Evolutionary conservation across 257 asterid species (phyloP).

Genomic region (Fraxinus cuspidata): DNA sequence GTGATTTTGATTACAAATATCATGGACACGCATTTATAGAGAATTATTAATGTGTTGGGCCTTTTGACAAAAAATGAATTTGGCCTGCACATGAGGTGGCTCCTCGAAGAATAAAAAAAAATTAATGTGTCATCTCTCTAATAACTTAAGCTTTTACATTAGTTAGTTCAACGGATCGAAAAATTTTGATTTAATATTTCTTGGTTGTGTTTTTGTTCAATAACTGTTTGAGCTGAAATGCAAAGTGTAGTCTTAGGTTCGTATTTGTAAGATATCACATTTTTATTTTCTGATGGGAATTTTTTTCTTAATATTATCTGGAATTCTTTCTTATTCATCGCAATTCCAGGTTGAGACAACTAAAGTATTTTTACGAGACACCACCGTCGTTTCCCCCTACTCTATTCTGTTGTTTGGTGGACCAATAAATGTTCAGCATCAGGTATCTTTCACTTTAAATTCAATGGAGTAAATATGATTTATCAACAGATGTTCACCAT

Average conservation of each 20-base stretch:
- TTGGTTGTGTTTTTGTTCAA: neutral
- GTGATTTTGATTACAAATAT: neutral
- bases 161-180: neutral
- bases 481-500: neutral
- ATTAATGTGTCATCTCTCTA: neutral
- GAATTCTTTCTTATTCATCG: slow-evolving; percentile 8
- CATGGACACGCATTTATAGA: neutral
- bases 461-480: slow-evolving; percentile 13
- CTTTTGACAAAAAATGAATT: neutral
- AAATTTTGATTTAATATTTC: neutral
- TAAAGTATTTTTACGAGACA: slow-evolving; percentile 85
- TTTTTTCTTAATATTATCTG: slow-evolving; percentile 19
- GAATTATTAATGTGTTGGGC: neutral
- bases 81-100: neutral
- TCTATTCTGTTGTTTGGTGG: slow-evolving; percentile 95
- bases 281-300: neutral
- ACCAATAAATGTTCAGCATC: slow-evolving; percentile 82
- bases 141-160: neutral
- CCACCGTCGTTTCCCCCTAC: slow-evolving; percentile 84
- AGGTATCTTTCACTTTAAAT: slow-evolving; percentile 49
- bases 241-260: neutral
- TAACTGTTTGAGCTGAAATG: neutral
- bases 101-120: neutral
- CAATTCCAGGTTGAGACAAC: slow-evolving; percentile 85
- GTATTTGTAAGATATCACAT: slow-evolving; percentile 1